These are phyloP conservation scores for Coemansia sp. DNA, from an alignment of 192 early-diverging fungal genomes.

Conservation along the genomic window DNA sequence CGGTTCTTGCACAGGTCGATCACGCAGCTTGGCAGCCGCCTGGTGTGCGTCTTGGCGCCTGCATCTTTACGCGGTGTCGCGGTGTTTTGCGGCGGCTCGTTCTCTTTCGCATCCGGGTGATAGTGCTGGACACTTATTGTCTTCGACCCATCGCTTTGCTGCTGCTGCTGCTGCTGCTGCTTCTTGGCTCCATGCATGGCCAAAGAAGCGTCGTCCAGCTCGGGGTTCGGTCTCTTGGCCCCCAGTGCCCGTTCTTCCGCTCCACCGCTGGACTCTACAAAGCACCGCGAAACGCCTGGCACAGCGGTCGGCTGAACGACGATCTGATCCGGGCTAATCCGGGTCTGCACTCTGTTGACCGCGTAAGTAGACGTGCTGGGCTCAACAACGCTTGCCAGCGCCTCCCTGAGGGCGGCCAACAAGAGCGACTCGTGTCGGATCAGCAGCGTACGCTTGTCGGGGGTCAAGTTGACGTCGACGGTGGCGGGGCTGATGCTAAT, in stretches of 20 bases:
- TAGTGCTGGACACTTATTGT: background rate
- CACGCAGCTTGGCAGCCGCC: constrained; percentile 19
- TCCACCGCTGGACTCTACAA: background rate
- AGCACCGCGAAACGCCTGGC: constrained; percentile 24
- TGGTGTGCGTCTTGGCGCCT: background rate
- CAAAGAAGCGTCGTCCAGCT: background rate
- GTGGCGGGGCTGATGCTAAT: constrained; percentile 44
- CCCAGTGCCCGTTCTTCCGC: background rate
- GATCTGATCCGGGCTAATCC: background rate
- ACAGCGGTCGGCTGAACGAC: background rate
- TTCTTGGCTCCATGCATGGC: background rate
- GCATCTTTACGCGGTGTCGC: too few relatives aligned
- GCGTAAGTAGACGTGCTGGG: constrained; percentile 25
- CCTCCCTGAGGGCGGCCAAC: constrained; percentile 14
- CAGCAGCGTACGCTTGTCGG: constrained; percentile 90
- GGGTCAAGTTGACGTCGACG: constrained; percentile 92
- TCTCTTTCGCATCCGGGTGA: background rate
- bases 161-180: background rate
- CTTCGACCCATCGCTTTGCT: background rate
- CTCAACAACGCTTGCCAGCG: constrained; percentile 18
- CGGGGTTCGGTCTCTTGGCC: background rate
- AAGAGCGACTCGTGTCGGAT: constrained; percentile 68
- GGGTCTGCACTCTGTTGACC: constrained; percentile 14
- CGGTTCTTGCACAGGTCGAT: constrained; percentile 41
- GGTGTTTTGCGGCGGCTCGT: background rate